Evolutionary conservation across 345 rosid species (phyloP).

Genomic region (Moringa oleifera): DNA sequence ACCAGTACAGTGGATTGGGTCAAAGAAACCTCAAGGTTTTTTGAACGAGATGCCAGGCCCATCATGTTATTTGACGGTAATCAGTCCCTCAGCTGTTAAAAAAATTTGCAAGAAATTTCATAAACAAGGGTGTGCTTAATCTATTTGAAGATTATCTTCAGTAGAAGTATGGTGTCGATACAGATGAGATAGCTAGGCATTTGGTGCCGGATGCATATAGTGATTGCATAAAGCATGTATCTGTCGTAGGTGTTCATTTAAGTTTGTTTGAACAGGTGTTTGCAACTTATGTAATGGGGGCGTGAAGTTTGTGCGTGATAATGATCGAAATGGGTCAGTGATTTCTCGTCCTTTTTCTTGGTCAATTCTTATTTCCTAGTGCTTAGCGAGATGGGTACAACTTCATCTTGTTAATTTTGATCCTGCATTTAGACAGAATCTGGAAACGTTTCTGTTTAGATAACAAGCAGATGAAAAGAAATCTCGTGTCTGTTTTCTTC

Average conservation of each 20-base stretch:
- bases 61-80: constrained; percentile 89
- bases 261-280: constrained; percentile 42
- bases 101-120: too few species aligned
- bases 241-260: not conserved
- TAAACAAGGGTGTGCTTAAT: too few species aligned
- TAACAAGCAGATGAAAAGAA: too few species aligned
- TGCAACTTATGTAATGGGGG: constrained; percentile 94
- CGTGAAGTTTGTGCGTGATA: constrained; percentile 65
- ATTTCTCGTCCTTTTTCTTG: not conserved
- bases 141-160: too few species aligned
- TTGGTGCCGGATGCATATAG: too few species aligned
- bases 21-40: constrained; percentile 58
- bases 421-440: too few species aligned
- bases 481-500: too few species aligned
- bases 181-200: not conserved
- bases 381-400: too few species aligned
- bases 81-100: too few species aligned
- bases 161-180: not conserved
- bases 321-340: constrained; percentile 61
- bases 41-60: constrained; percentile 69
- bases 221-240: not conserved
- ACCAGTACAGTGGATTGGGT: constrained; percentile 37
- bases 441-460: too few species aligned
- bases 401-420: too few species aligned
- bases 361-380: too few species aligned